Percentiles rank a stretch among this genome's conserved stretches.
Evolutionary conservation across 2,329 filamentous ascomycete species (phyloP).

Genomic region (Pleurostoma richardsiae): DNA sequence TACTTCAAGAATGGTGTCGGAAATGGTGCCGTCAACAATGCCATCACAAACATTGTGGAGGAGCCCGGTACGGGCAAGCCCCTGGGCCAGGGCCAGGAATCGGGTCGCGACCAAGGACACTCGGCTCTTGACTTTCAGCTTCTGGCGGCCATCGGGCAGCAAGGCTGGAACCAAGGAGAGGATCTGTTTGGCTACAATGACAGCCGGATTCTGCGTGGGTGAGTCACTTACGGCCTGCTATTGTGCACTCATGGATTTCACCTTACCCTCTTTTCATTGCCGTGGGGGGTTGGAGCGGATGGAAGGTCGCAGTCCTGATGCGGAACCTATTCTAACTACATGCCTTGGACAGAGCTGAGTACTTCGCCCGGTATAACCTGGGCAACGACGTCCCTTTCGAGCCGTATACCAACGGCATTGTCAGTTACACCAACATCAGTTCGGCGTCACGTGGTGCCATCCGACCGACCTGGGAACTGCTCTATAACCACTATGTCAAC

Average conservation of each 20-base stretch:
- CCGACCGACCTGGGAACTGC: conserved; percentile 13
- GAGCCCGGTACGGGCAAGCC: conserved; percentile 20
- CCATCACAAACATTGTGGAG: conserved; percentile 22
- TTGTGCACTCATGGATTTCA: too few species aligned
- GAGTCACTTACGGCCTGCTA: background rate
- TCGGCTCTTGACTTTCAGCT: conserved; percentile 31
- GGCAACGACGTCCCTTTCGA: conserved; percentile 13
- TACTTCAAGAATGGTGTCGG: conserved; percentile 33
- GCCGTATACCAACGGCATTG: conserved; percentile 13
- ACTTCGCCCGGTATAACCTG: conserved; percentile 16
- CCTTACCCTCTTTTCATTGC: too few species aligned
- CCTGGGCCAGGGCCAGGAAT: conserved; percentile 32
- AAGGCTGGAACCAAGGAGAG: conserved; percentile 23
- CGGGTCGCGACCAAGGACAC: conserved; percentile 40
- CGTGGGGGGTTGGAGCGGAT: too few species aligned
- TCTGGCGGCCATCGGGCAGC: conserved; percentile 32
- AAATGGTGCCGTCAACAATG: conserved; percentile 28
- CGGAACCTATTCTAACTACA: background rate
- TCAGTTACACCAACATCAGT: conserved; percentile 9
- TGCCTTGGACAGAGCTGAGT: conserved; percentile 9
- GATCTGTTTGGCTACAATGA: conserved; percentile 13
- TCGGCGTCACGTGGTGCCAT: conserved; percentile 9
- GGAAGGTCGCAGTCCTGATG: background rate
- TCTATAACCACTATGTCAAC: conserved; percentile 14
- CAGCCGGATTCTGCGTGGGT: conserved; percentile 15